A percentile compares a stretch with the other conserved stretches of the same genome.
phyloP scores from a whole-genome alignment of 139 green algal species.

The Closterium sp. region DNA sequence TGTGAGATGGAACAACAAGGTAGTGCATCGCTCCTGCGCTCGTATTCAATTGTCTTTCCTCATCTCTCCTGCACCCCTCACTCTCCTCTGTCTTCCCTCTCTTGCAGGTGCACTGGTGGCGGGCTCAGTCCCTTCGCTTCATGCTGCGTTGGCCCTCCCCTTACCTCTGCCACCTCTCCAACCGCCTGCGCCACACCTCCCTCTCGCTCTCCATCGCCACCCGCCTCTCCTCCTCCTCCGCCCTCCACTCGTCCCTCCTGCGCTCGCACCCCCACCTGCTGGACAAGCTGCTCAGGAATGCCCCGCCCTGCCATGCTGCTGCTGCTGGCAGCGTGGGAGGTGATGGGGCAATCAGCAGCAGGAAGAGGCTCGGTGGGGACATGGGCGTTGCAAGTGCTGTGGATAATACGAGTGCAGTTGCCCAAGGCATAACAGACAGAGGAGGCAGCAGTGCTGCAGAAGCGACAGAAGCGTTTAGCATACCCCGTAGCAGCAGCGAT shows the following conservation, averaged over 20 bases:
- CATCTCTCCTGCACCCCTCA: not conserved
- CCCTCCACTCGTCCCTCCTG: not conserved
- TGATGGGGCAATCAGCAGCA: not conserved
- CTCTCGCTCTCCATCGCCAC: not conserved
- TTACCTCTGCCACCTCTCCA: slow-evolving; percentile 20
- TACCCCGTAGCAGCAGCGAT: no score
- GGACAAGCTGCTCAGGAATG: not conserved
- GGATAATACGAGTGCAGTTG: not conserved
- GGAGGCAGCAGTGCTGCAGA: not conserved
- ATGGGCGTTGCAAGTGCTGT: not conserved
- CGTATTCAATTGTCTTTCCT: not conserved
- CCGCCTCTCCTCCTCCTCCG: not conserved
- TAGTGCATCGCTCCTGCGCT: not conserved
- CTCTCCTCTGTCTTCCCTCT: not conserved
- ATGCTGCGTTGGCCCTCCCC: slow-evolving; percentile 19
- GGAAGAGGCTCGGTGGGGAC: not conserved
- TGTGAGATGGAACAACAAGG: no score
- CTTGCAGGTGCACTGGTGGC: slow-evolving; percentile 29
- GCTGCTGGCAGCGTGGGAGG: not conserved
- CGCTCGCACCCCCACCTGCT: not conserved
- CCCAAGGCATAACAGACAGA: no score
- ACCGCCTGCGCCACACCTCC: slow-evolving; percentile 15
- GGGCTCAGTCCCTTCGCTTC: slow-evolving; percentile 20
- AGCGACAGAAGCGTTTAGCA: no score
- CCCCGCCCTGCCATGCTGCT: not conserved